Evolutionary conservation across 768 basidiomycete genomes (phyloP).

Genomic region (Trametes cubensis): DNA sequence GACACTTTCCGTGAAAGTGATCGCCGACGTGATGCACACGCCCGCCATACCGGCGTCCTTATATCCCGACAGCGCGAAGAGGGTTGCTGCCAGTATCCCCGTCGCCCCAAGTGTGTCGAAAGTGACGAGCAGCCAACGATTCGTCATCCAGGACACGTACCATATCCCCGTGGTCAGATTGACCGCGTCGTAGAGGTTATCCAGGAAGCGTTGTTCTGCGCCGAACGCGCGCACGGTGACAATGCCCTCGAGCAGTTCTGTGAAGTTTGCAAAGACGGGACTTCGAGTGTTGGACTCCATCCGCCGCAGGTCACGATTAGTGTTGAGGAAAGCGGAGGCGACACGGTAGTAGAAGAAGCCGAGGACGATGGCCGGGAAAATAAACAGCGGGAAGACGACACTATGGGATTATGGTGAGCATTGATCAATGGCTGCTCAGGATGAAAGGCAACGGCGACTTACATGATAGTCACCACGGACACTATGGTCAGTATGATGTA

Average conservation of each 20-base stretch:
- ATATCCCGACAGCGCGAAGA: conserved; percentile 71
- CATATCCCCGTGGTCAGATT: conserved; percentile 85
- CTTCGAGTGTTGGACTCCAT: conserved; percentile 91
- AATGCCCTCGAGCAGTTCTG: conserved; percentile 83
- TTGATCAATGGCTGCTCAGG: neutral
- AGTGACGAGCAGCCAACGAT: conserved; percentile 81
- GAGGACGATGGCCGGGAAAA: conserved; percentile 74
- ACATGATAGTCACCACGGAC: conserved; percentile 74
- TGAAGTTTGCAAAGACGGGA: conserved; percentile 83
- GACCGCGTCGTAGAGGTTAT: conserved; percentile 71
- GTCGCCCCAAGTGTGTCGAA: conserved; percentile 79
- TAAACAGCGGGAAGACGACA: conserved; percentile 79
- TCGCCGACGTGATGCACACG: conserved; percentile 76
- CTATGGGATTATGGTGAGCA: conserved; percentile 40
- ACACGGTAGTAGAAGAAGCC: conserved; percentile 73
- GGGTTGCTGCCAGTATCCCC: conserved; percentile 73
- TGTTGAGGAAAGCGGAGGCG: conserved; percentile 75
- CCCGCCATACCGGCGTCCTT: conserved; percentile 65
- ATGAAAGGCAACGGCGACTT: conserved; percentile 26
- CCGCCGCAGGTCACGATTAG: conserved; percentile 81
- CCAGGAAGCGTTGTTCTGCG: conserved; percentile 76
- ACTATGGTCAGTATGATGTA: conserved; percentile 78
- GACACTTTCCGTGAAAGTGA: conserved; percentile 55
- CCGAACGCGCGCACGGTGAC: conserved; percentile 94
- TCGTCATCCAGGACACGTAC: conserved; percentile 90